Evolutionary conservation across 371 early-diverging fungal species (phyloP).

Genomic region (Rhizopus delemar): DNA sequence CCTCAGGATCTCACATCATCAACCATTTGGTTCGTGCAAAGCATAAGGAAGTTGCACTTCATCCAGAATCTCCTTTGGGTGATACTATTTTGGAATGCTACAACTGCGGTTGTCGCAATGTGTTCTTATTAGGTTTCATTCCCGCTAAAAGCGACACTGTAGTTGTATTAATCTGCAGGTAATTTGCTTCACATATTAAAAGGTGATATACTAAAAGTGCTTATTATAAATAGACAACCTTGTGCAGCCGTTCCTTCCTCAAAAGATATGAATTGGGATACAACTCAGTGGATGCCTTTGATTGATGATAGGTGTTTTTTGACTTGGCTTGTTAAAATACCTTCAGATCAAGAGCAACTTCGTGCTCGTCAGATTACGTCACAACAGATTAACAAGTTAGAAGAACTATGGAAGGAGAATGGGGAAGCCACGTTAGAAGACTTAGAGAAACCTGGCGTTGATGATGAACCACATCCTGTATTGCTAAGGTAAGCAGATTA

Average conservation of each 20-base stretch:
- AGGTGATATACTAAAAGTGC: neutral
- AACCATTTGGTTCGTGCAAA: constrained; percentile 92
- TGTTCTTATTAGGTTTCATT: constrained; percentile 96
- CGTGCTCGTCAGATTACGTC: constrained; percentile 84
- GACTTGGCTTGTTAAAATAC: constrained; percentile 92
- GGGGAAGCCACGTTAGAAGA: constrained; percentile 79
- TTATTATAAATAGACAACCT: constrained; percentile 68
- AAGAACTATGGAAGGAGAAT: constrained; percentile 91
- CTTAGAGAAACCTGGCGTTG: constrained; percentile 80
- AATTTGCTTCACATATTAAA: constrained; percentile 19
- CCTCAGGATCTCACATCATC: constrained; percentile 95
- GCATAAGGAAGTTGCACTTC: constrained; percentile 93
- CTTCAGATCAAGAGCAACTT: constrained; percentile 84
- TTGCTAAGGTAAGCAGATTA: constrained; percentile 56
- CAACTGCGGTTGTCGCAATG: constrained; percentile 94
- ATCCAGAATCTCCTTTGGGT: constrained; percentile 89
- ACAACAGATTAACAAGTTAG: constrained; percentile 84
- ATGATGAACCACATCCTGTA: constrained; percentile 86
- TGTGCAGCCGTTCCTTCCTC: constrained; percentile 88
- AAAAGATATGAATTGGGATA: constrained; percentile 96
- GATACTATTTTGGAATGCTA: constrained; percentile 96
- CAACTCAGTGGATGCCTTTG: constrained; percentile 94
- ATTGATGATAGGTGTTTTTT: constrained; percentile 93
- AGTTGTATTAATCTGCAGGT: constrained; percentile 95
- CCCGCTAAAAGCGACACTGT: constrained; percentile 98